Base-by-base conservation (phyloP, 1,284 basidiomycete species). In the Apiotrichum mycotoxinovorans region DNA sequence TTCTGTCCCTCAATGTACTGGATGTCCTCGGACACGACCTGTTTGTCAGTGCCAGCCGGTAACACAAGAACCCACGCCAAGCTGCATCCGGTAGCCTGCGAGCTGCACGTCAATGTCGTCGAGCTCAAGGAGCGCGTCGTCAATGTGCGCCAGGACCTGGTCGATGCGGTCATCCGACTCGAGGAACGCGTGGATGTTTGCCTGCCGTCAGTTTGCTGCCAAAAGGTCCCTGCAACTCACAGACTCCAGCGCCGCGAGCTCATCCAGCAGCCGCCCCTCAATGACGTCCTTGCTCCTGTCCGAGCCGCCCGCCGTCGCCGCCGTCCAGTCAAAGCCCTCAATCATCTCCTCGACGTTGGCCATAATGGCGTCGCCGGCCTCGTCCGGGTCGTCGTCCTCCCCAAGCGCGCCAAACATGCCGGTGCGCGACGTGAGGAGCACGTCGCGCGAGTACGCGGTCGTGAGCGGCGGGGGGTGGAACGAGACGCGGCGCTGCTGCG, bases 271-370 rank as follows among this genome's bases (percentile, higher is more conserved):
- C 61, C 91, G 81, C 20, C 87, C 87, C 74, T 95, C 90, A 60
- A 95, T 91, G 58, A 91, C 82, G 70, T 94, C 91, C 7, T 88
- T 84, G n/a, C 87, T 87, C 65, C 83, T 74, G 61, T 70, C 71
- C 33, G 58, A 53, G 10, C 46, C 64, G 3, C 51, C 41, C 12
- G 64, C 58, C 10, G 66, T 64, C 15, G 58, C 63, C 0, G 53
- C 88, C 0, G 87, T 85, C 92, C 91, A 98, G 73, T 98, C 95
- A 70, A 97, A 95, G 0, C 94, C 94, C 70, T 98, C 95, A 12
- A 98, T 82, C 90, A 99, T 94, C 73, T 98, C 96, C 72, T 99
- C 96, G 4, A 99, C 91, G 73, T 86, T 94, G 11, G 87, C 80
- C 74, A 96, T 83, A 7, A 89, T 89, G 8, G 87, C 89, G 65